A percentile compares a stretch with the other conserved stretches of the same genome.
Conservation (phyloP, 345 rosid genomes). For the Aquilaria malaccensis region DNA sequence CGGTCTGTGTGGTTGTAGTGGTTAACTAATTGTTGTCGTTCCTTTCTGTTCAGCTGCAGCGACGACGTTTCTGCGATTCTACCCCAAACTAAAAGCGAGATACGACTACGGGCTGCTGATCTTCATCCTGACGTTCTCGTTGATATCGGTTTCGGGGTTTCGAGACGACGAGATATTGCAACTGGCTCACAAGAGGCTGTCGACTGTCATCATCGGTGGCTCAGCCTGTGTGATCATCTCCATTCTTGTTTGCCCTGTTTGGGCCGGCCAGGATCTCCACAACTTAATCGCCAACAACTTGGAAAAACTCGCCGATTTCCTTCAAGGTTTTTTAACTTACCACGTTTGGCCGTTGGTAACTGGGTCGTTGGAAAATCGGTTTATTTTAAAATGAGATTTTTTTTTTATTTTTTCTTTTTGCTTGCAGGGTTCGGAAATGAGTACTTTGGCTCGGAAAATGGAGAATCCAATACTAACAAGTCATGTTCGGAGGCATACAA, state of each 20-base stretch:
- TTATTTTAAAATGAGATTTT: background rate
- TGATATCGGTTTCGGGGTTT: conserved; percentile 67
- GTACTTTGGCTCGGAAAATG: conserved; percentile 26
- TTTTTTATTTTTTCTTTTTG: background rate
- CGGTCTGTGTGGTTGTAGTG: no score
- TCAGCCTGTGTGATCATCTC: conserved; percentile 36
- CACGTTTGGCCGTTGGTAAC: no score
- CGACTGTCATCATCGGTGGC: conserved; percentile 62
- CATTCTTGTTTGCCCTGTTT: conserved; percentile 51
- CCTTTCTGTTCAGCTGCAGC: conserved; percentile 34
- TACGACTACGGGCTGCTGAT: conserved; percentile 73
- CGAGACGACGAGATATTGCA: conserved; percentile 41
- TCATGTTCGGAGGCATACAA: conserved; percentile 37
- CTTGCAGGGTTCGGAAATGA: conserved; percentile 54
- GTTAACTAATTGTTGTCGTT: background rate
- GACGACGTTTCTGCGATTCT: conserved; percentile 63
- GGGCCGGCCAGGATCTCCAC: conserved; percentile 70
- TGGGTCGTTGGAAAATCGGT: no score
- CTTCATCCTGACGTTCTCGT: conserved; percentile 68
- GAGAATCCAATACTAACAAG: conserved; percentile 19
- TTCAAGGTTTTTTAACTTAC: conserved; percentile 35
- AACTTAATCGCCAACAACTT: conserved; percentile 41
- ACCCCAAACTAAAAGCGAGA: conserved; percentile 72
- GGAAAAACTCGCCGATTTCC: conserved; percentile 45
- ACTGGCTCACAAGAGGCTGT: conserved; percentile 51